Evolutionary conservation across 306 rosid genomes (phyloP).

Genomic region (Medicago arabica): DNA sequence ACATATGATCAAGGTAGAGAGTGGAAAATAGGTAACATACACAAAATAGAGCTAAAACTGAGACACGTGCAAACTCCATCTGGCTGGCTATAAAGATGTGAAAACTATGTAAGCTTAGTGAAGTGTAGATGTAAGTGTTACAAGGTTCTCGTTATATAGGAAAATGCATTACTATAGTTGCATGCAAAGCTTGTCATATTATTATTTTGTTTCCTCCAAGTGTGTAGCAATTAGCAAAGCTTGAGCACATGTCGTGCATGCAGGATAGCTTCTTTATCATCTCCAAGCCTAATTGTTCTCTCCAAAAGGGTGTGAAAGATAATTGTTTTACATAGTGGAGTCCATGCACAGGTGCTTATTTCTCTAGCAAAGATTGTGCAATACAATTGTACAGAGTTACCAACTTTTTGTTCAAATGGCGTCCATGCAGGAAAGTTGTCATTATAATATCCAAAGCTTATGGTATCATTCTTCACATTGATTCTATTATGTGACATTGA

Average conservation of each 20-base stretch:
- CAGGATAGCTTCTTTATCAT: neutral
- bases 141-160: neutral
- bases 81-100: neutral
- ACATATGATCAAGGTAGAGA: neutral
- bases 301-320: neutral
- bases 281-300: neutral
- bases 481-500: no score
- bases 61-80: neutral
- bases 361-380: neutral
- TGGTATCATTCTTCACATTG: no score
- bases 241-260: neutral
- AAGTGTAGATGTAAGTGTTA: neutral
- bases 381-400: neutral
- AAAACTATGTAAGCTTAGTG: neutral
- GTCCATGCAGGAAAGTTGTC: neutral
- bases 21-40: neutral
- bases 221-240: neutral
- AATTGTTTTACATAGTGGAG: neutral
- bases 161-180: constrained; percentile 16
- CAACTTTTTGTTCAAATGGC: neutral
- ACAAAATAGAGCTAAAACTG: neutral
- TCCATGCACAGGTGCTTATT: neutral
- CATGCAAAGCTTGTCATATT: neutral
- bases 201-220: neutral
- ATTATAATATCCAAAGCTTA: neutral